Evolutionary conservation across 1,284 basidiomycete species (phyloP), one percentile per base, ranked within the genome.

Genomic region (Ustilago lituana): DNA sequence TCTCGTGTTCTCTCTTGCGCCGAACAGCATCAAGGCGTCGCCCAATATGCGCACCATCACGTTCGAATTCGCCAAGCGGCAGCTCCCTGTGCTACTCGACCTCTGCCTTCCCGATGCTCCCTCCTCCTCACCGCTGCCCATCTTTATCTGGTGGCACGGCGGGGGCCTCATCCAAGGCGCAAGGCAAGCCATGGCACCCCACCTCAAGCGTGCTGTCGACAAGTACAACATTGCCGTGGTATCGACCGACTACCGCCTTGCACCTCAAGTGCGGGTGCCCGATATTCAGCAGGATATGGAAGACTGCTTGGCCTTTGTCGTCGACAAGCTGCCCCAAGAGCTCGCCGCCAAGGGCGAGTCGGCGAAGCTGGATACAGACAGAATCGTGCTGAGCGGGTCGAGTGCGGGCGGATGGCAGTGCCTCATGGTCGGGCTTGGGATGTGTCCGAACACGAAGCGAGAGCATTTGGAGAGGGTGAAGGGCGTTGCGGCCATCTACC

Each of bases 371-470:
- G 67, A 74, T 19, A 50, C 56, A n/a, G 26, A 48, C 29, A 35
- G 48, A 9, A 64, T 74, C 7, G 56, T 72, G 15, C 27, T 74
- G 5, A 67, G 60, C 33, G 72, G 72, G 2, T 63, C 61, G 6
- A 70, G 66, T 24, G 72, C 66, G 4, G 72, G 72, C 14, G 72
- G 72, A 6, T 74, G 62, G 61, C 66, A 72, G 35, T 51, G 59
- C 20, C 46, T 71, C 20, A 61, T 71, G 62, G 50, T 72, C n/a
- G 68, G 61, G 9, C 50, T 74, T 8, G 68, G 72, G 14, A 73
- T 73, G 71, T 70, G 66, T 36, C 44, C 61, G 2, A 24, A 43
- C 8, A 59, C 32, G 24, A 64, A 59, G 23, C 33, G 19, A 19
- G 50, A 47, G 14, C 47, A 64, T 26, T 27, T 69, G 31, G 23